phyloP scores from a whole-genome alignment of 169 alveolate species.

The Plasmodium cynomolgi region DNA sequence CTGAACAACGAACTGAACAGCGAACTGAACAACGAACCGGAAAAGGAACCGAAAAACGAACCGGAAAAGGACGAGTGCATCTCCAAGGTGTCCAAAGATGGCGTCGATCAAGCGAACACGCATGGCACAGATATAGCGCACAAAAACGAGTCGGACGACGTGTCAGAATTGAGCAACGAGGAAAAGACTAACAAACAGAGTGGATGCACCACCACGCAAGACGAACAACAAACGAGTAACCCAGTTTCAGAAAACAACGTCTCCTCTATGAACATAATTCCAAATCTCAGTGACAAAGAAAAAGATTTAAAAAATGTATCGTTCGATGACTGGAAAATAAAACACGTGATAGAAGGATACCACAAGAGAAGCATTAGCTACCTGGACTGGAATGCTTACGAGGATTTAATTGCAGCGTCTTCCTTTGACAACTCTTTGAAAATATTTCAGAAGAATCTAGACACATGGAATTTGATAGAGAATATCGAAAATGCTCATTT shows the following conservation, averaged over 20 bases:
- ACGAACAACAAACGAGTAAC: neutral
- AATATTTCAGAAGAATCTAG: slow-evolving; percentile 26
- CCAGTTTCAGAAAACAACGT: neutral
- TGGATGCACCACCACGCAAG: neutral
- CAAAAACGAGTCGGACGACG: neutral
- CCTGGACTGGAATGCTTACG: slow-evolving; percentile 75
- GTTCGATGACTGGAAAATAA: slow-evolving; percentile 83
- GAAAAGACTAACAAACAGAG: neutral
- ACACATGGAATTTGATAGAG: slow-evolving; percentile 20
- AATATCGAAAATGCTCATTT: slow-evolving; percentile 77
- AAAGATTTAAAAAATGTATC: neutral
- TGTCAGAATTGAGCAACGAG: neutral
- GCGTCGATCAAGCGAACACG: neutral
- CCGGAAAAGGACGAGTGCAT: neutral
- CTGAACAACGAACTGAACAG: neutral
- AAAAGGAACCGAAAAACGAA: neutral
- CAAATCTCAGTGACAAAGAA: slow-evolving; percentile 9
- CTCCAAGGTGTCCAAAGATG: neutral
- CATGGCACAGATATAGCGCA: neutral
- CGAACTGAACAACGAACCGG: neutral
- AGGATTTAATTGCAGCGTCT: slow-evolving; percentile 56
- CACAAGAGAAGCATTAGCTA: slow-evolving; percentile 81
- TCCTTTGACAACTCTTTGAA: slow-evolving; percentile 67
- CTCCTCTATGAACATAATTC: neutral
- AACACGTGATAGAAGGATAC: slow-evolving; percentile 75